These are phyloP conservation scores for Crucibulum laeve DNA, from an alignment of 768 basidiomycete genomes.

Conservation along the genomic window DNA sequence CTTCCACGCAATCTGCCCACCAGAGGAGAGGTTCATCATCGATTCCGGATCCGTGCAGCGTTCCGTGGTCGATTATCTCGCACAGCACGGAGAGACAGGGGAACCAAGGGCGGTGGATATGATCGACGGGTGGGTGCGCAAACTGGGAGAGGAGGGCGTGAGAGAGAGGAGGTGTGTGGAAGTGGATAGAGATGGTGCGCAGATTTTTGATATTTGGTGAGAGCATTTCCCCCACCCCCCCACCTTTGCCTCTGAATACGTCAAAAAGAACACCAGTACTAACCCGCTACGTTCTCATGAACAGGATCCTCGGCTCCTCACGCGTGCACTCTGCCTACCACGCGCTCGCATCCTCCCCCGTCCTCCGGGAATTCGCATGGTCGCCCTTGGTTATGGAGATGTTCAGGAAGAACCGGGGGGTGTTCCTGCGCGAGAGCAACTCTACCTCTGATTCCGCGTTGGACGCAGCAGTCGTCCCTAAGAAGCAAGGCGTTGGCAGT, in stretches of 20 bases:
- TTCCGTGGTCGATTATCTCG: too few relatives aligned
- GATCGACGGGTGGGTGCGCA: conserved; percentile 40
- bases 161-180: conserved; percentile 47
- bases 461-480: too few relatives aligned
- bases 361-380: conserved; percentile 53
- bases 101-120: not conserved
- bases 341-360: conserved; percentile 40
- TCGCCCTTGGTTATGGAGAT: conserved; percentile 54
- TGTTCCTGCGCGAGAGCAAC: conserved; percentile 26
- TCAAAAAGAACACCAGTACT: too few relatives aligned
- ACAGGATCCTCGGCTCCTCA: conserved; percentile 46
- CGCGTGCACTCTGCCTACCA: conserved; percentile 41
- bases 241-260: conserved; percentile 4
- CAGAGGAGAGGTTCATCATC: conserved; percentile 18
- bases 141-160: conserved; percentile 36
- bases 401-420: conserved; percentile 39
- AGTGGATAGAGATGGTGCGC: conserved; percentile 26
- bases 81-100: not conserved
- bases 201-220: conserved; percentile 53
- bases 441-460: too few relatives aligned
- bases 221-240: conserved; percentile 14
- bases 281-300: too few relatives aligned
- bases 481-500: too few relatives aligned
- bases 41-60: too few relatives aligned
- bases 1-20: conserved; percentile 45